Conservation (phyloP, 2,329 filamentous ascomycete species). For the Lecanicillium sp. region DNA sequence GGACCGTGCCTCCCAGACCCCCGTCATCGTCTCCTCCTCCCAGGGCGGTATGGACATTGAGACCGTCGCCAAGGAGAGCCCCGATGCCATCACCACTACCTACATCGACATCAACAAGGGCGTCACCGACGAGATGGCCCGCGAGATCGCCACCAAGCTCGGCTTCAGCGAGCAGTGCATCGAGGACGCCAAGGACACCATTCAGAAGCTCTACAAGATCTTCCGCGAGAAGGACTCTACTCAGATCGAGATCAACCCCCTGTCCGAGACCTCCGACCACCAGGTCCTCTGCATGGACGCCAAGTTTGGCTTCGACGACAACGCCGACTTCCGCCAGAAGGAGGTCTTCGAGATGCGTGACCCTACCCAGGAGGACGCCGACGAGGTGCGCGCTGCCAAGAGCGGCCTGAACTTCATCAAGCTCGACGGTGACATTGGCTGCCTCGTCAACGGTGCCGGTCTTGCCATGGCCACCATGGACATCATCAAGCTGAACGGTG, state of each 20-base stretch:
- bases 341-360: slow-evolving; percentile 93
- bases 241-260: slow-evolving; percentile 99
- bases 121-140: slow-evolving; percentile 92
- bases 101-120: slow-evolving; percentile 89
- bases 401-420: slow-evolving; percentile 99
- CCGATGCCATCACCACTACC: slow-evolving; percentile 91
- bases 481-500: slow-evolving; percentile 99
- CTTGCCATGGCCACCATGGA: slow-evolving; percentile 99
- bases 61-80: slow-evolving; percentile 94
- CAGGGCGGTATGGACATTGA: slow-evolving; percentile 99
- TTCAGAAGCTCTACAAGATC: slow-evolving; percentile 98
- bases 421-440: slow-evolving; percentile 98
- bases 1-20: slow-evolving; percentile 86
- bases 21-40: slow-evolving; percentile 94
- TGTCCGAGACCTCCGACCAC: slow-evolving; percentile 97
- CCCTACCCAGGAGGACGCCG: slow-evolving; percentile 88
- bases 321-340: slow-evolving; percentile 96
- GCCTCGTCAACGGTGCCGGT: slow-evolving; percentile 97
- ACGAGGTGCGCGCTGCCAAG: slow-evolving; percentile 95
- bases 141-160: slow-evolving; percentile 81
- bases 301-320: slow-evolving; percentile 98
- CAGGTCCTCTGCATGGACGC: slow-evolving; percentile 98
- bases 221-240: slow-evolving; percentile 98
- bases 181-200: slow-evolving; percentile 89
- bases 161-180: slow-evolving; percentile 98